Conservation (phyloP, 2,329 filamentous ascomycete species). For the Botryotinia convoluta region DNA sequence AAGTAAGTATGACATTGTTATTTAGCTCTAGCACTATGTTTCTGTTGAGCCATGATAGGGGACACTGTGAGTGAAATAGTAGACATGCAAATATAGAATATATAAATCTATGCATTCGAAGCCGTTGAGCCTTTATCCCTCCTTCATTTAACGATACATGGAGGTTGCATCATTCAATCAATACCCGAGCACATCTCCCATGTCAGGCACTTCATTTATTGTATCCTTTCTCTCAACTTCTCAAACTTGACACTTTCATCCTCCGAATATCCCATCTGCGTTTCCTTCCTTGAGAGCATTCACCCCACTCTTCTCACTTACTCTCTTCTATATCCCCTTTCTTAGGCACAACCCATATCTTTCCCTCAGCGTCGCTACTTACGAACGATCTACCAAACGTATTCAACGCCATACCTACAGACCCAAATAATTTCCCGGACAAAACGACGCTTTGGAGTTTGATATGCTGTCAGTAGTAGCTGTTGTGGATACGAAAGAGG, state of each 20-base stretch:
- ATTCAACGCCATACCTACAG: slow-evolving; percentile 57
- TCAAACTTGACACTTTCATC: background rate
- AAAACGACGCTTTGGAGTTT: slow-evolving; percentile 43
- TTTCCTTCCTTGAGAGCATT: background rate
- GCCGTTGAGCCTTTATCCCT: background rate
- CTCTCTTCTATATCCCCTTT: slow-evolving; percentile 1
- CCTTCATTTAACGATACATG: background rate
- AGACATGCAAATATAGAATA: background rate
- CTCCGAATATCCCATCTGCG: background rate
- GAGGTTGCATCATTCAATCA: fast-evolving
- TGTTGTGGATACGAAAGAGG: slow-evolving; percentile 36
- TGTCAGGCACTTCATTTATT: too few relatives aligned
- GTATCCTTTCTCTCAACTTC: background rate
- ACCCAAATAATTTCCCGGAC: slow-evolving; percentile 59
- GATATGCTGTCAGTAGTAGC: too few relatives aligned
- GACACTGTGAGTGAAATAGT: background rate
- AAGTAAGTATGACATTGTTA: background rate
- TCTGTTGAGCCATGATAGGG: background rate
- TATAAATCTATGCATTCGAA: background rate
- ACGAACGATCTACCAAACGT: slow-evolving; percentile 24
- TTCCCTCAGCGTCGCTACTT: slow-evolving; percentile 49
- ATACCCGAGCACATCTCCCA: background rate
- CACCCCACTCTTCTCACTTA: background rate
- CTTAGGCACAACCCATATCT: slow-evolving; percentile 56
- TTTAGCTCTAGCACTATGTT: background rate